A percentile compares a stretch with the other conserved stretches of the same genome.
phyloP scores from a whole-genome alignment of 345 rosid genomes.

The Angophora floribunda region DNA sequence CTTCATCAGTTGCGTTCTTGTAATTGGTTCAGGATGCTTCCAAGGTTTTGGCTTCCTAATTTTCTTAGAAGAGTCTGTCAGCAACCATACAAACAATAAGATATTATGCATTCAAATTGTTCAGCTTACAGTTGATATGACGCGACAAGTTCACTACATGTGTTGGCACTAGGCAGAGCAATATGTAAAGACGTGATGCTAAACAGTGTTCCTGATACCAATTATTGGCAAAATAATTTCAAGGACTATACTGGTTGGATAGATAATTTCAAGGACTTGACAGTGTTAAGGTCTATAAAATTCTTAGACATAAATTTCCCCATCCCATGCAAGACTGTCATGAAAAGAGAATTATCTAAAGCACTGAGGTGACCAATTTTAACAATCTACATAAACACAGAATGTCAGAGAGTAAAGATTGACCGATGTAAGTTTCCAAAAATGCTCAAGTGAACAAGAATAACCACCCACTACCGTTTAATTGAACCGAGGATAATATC shows the following conservation, averaged over 20 bases:
- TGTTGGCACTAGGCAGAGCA: neutral
- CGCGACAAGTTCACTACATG: neutral
- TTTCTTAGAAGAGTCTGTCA: constrained; percentile 16
- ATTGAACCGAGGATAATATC: neutral
- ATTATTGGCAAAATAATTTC: neutral
- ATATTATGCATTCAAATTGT: neutral
- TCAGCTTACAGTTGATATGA: neutral
- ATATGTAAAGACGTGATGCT: neutral
- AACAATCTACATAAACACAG: neutral
- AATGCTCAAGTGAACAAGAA: neutral
- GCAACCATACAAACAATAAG: neutral
- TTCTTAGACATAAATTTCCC: neutral
- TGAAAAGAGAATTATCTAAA: neutral
- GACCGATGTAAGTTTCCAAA: neutral
- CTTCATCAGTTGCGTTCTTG: constrained; percentile 41
- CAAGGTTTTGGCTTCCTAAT: constrained; percentile 59
- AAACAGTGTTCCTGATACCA: neutral
- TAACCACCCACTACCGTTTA: neutral
- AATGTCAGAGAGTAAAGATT: neutral
- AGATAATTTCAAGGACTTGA: neutral
- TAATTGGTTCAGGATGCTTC: constrained; percentile 63
- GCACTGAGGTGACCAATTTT: neutral
- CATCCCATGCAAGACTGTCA: neutral
- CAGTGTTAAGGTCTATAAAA: neutral
- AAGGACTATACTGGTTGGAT: neutral